Evolutionary conservation across 2,329 filamentous ascomycete genomes (phyloP), one percentile per base, ranked within the genome.

Genomic region (Cercospora berteroae): DNA sequence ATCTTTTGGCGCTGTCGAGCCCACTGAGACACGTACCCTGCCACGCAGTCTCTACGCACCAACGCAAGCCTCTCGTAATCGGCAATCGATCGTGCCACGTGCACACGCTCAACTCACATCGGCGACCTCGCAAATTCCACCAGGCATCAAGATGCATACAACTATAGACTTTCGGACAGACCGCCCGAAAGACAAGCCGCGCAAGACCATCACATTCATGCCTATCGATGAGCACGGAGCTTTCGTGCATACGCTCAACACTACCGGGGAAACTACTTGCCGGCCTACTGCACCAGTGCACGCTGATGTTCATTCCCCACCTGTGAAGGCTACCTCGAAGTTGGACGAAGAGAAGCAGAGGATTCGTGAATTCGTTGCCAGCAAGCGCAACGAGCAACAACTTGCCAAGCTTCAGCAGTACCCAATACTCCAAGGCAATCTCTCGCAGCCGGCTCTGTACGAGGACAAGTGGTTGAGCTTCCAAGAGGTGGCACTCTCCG

Each of bases 381-480:
- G 59, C 57, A 70, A 69, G 57, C 66, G 69, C 16, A 20, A 58
- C 18, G 42, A 70, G 64, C 63, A 63, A 42, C 57, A 71, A 9
- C 44, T 55, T 29, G 42, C 72, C 13, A 73, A 71, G 55, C 63
- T 77, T 13, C 58, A 67, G 16, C 70, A 72, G 59, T 88, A 86
- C 72, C 84, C 85, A 1, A 76, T 87, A 4, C 77, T 89, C 4
- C 72, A 76, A 0, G 85, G 88, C 67, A 82, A 87, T 70, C 79
- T 89, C 27, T 77, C 80, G 2, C 83, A 84, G 58, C 82, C 86
- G n/a, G 81, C 84, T 63, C 80, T 89, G 70, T 89, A 89, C 74
- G 87, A 89, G 72, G 86, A 89, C 56, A 81, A 84, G 65, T 89
- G 87, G 87, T 83, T 89, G 42, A 81, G 80, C 12, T 84, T 89